These are phyloP conservation scores for Gryganskiella cystojenkinii DNA, from an alignment of 192 early-diverging fungal species.

Conservation along the genomic window DNA sequence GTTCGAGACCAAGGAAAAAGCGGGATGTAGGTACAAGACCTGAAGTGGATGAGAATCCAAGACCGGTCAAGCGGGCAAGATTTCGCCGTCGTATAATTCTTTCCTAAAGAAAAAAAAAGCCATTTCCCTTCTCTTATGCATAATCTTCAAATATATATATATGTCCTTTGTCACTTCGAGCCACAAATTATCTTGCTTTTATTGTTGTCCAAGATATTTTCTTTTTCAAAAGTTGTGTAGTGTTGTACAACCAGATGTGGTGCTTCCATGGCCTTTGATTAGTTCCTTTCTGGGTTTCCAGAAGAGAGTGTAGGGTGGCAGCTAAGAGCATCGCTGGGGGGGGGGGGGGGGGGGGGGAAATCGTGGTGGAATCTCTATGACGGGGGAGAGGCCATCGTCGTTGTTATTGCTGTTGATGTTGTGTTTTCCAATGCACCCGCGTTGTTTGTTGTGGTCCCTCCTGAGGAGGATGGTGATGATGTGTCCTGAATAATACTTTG, in stretches of 20 bases:
- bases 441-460: not conserved
- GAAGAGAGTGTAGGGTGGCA: too few relatives aligned
- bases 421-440: not conserved
- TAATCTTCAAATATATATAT: too few relatives aligned
- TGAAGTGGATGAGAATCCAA: not conserved
- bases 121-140: not conserved
- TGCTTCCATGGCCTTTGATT: too few relatives aligned
- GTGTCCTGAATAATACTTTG: slow-evolving; percentile 5
- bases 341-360: too few relatives aligned
- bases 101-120: not conserved
- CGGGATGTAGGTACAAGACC: too few relatives aligned
- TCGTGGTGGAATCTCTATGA: too few relatives aligned
- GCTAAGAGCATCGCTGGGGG: too few relatives aligned
- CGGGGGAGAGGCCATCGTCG: not conserved
- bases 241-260: too few relatives aligned
- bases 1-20: too few relatives aligned
- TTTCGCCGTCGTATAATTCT: not conserved
- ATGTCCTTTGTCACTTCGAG: too few relatives aligned
- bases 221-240: too few relatives aligned
- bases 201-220: not conserved
- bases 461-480: not conserved
- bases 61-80: slow-evolving; percentile 15
- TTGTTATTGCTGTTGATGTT: not conserved
- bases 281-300: too few relatives aligned
- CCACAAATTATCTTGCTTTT: not conserved